A percentile compares a stretch with the other conserved stretches of the same genome.
Conservation (phyloP, 1,284 basidiomycete species). For the Laetiporus sulphureus region DNA sequence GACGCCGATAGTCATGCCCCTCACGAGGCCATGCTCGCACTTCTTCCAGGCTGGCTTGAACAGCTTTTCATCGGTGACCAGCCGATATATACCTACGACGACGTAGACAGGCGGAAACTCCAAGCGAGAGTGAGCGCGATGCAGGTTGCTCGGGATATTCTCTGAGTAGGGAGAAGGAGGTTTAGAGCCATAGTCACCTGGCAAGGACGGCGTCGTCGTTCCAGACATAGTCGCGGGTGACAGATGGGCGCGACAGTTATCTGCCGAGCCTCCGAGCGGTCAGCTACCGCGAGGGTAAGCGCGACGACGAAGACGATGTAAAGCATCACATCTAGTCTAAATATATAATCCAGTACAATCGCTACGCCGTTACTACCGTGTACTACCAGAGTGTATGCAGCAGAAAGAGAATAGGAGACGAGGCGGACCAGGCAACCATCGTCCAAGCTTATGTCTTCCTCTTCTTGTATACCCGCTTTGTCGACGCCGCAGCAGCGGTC, state of each 20-base stretch:
- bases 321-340: too few species aligned
- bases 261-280: too few species aligned
- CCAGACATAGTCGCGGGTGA: not conserved
- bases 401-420: not conserved
- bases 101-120: slow-evolving; percentile 70
- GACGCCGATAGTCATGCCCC: slow-evolving; percentile 55
- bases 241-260: too few species aligned
- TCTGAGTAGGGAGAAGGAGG: slow-evolving; percentile 16
- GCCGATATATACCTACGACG: slow-evolving; percentile 66
- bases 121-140: slow-evolving; percentile 49
- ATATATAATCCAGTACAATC: not conserved
- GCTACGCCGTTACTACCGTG: too few species aligned
- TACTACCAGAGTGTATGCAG: too few species aligned
- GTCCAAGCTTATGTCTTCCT: slow-evolving; percentile 19
- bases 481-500: slow-evolving; percentile 28
- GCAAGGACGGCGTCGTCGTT: slow-evolving; percentile 1
- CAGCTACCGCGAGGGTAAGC: too few species aligned
- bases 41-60: slow-evolving; percentile 70
- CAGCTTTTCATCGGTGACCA: slow-evolving; percentile 61
- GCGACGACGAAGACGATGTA: too few species aligned
- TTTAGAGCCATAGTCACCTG: slow-evolving; percentile 15
- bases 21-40: slow-evolving; percentile 57
- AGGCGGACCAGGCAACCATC: not conserved
- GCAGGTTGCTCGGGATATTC: slow-evolving; percentile 38
- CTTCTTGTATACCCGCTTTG: slow-evolving; percentile 37